These are phyloP conservation scores for Saccharomycopsis malanga DNA, from an alignment of 805 yeast species.

Conservation along the genomic window DNA sequence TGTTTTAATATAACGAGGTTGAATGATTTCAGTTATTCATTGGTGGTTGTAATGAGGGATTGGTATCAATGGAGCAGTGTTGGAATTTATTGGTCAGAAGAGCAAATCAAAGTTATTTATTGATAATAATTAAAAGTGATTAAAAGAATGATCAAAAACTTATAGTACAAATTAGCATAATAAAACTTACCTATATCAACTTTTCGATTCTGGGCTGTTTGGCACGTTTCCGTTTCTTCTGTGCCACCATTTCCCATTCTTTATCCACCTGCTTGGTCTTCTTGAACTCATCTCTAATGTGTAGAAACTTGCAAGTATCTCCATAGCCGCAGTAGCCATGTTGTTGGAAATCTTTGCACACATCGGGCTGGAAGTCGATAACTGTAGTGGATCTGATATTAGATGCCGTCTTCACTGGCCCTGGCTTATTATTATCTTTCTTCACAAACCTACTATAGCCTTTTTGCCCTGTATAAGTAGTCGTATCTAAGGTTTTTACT, in stretches of 20 bases:
- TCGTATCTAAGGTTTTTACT: slow-evolving; percentile 23
- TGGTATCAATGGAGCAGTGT: too few relatives aligned
- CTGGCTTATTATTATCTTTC: slow-evolving; percentile 25
- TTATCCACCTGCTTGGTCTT: slow-evolving; percentile 58
- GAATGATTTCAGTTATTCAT: neutral
- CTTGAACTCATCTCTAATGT: slow-evolving; percentile 77
- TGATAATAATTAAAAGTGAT: too few relatives aligned
- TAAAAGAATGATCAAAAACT: too few relatives aligned
- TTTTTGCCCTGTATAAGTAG: slow-evolving; percentile 28
- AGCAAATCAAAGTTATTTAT: too few relatives aligned
- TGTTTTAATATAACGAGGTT: neutral
- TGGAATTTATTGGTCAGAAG: too few relatives aligned
- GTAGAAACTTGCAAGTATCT: slow-evolving; percentile 91
- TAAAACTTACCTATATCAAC: slow-evolving; percentile 2
- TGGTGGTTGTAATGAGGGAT: too few relatives aligned
- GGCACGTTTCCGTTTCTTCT: slow-evolving; percentile 15
- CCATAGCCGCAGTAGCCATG: slow-evolving; percentile 98
- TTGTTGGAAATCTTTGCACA: slow-evolving; percentile 84
- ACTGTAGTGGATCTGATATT: slow-evolving; percentile 59
- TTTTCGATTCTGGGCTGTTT: slow-evolving; percentile 1
- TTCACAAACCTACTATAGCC: slow-evolving; percentile 26
- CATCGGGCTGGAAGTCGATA: slow-evolving; percentile 85
- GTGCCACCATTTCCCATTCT: slow-evolving; percentile 55
- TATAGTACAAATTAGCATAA: too few relatives aligned
- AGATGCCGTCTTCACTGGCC: slow-evolving; percentile 35